Base-by-base conservation (phyloP, 2,329 filamentous ascomycete species). In the Colletotrichum eleusines region DNA sequence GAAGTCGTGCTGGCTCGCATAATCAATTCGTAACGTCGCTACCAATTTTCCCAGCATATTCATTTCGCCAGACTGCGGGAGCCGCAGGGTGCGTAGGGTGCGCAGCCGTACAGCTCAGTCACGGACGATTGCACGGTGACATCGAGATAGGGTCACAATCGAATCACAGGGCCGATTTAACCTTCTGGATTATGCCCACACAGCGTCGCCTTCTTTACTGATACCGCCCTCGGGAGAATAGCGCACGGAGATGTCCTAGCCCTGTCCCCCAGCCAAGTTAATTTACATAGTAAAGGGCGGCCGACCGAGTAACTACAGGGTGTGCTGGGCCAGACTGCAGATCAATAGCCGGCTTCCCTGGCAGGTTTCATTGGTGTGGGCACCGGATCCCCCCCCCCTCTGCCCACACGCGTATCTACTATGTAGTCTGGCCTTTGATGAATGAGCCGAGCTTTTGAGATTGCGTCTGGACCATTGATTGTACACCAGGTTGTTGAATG, bases 1-100 rank as follows among this genome's bases (percentile, higher is more conserved):
- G 11, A 20, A 28, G 35, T 4, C n/a, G n/a, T n/a, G n/a, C 89
- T 85, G 0, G 91, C 16, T 20, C 28, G 26, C 57, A 12, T 9
- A 46, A 31, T 59, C 23, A 63, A 68, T 33, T 18, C 55, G 64
- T n/a, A 53, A 71, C 68, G n/a, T 28, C 50, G 33, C 44, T 48
- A 42, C 23, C 33, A 53, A 28, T 68, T 31, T 35, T 35, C 57
- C 20, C 40, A 63, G 8, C 9, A 44, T 23, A 42, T 38, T 40
- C 64, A 59, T 71, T 53, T 68, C 57, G 64, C 64, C 64, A 71
- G 59, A 51, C 46, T 12, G 51, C 51, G 38, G 42, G 38, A 48
- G 51, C 38, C 38, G 57, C n/a, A n/a, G n/a, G n/a, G n/a, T n/a
- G n/a, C n/a, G n/a, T n/a, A n/a, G 23, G 23, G 63, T 58, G 68